phyloP scores from a whole-genome alignment of 306 rosid species.

The Glycine soja region DNA sequence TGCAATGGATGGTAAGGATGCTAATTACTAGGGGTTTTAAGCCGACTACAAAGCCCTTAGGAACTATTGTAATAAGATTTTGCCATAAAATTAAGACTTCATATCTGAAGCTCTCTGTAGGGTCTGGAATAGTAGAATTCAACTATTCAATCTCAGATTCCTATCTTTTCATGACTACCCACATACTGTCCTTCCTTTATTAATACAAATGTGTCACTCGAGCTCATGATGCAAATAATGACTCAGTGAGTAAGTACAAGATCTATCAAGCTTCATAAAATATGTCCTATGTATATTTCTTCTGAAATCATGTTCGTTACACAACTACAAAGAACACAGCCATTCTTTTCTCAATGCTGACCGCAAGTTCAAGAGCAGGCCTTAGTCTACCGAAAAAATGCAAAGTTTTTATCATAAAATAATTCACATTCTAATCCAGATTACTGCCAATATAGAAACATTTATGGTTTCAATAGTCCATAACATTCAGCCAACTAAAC shows the following conservation, averaged over 20 bases:
- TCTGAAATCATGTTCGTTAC: neutral
- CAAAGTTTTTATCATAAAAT: conserved; percentile 17
- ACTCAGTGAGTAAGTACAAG: neutral
- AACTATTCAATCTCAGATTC: conserved; percentile 5
- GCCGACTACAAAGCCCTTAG: conserved; percentile 8
- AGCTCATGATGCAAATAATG: no score
- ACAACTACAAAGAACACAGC: conserved; percentile 4
- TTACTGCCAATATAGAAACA: neutral
- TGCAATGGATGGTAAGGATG: neutral
- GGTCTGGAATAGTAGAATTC: conserved; percentile 14
- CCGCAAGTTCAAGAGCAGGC: conserved; percentile 15
- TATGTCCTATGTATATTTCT: neutral
- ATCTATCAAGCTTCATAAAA: conserved; percentile 10
- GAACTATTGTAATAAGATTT: conserved; percentile 6
- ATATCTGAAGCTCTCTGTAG: conserved; percentile 8
- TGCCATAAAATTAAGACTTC: conserved; percentile 28
- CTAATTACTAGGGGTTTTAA: neutral
- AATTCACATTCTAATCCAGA: conserved; percentile 29
- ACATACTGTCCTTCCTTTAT: conserved; percentile 2
- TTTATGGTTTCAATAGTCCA: conserved; percentile 25
- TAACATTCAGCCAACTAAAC: conserved; percentile 30
- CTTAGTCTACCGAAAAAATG: neutral
- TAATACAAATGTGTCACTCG: neutral
- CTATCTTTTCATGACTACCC: conserved; percentile 20
- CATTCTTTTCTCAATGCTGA: conserved; percentile 8